Percentiles rank a stretch among this genome's conserved stretches.
These are phyloP conservation scores for Moricandia moricandioides DNA, from an alignment of 345 rosid species.

Conservation along the genomic window DNA sequence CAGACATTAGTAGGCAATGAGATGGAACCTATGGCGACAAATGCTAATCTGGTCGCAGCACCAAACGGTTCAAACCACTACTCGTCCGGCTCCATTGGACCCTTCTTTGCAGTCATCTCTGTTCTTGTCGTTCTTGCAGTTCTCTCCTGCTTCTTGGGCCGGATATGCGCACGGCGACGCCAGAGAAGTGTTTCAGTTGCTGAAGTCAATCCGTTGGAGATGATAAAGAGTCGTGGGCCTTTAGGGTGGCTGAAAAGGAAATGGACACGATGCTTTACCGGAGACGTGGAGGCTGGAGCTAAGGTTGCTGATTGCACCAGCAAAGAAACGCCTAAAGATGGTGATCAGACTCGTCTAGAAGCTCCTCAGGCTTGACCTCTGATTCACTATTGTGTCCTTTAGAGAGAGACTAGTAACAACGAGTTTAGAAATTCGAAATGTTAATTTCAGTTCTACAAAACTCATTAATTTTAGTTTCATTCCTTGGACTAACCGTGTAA, in stretches of 20 bases:
- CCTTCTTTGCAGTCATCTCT: constrained; percentile 66
- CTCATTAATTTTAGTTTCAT: neutral
- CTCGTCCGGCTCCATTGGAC: constrained; percentile 64
- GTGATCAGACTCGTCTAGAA: constrained; percentile 3
- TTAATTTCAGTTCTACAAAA: no score
- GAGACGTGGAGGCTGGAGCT: constrained; percentile 48
- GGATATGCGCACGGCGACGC: constrained; percentile 40
- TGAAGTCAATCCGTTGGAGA: constrained; percentile 41
- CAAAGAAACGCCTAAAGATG: constrained; percentile 17
- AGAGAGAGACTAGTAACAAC: neutral
- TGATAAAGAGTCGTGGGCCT: constrained; percentile 39
- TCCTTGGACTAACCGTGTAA: neutral
- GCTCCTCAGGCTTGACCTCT: constrained; percentile 13
- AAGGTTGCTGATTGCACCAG: constrained; percentile 34
- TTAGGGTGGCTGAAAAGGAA: constrained; percentile 46
- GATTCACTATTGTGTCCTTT: neutral
- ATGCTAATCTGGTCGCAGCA: constrained; percentile 18
- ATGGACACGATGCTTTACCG: constrained; percentile 36
- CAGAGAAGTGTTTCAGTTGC: constrained; percentile 3
- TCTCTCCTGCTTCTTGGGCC: constrained; percentile 58
- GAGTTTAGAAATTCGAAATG: neutral
- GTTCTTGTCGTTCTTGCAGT: constrained; percentile 50
- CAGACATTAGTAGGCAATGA: constrained; percentile 16
- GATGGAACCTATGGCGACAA: constrained; percentile 22
- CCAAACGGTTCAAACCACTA: constrained; percentile 24